phyloP scores from a whole-genome alignment of 2,329 filamentous ascomycete species.

The Fusarium sulawesiense region DNA sequence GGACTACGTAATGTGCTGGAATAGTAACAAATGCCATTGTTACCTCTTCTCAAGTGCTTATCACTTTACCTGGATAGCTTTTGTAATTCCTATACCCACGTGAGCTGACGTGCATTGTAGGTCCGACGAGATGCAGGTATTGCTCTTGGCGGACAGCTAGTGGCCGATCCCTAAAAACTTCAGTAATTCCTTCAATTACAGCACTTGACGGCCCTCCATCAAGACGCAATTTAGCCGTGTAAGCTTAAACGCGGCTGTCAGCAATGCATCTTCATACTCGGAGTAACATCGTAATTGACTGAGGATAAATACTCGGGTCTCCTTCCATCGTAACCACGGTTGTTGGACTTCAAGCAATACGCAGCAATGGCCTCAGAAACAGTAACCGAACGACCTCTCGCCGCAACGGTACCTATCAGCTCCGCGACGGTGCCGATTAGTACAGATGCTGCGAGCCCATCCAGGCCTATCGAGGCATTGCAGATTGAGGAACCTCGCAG shows the following conservation, averaged over 20 bases:
- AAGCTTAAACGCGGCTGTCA: conserved; percentile 10
- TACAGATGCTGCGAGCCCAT: background rate
- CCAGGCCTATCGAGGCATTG: background rate
- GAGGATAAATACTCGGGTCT: accelerated
- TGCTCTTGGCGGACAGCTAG: background rate
- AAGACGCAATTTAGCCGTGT: conserved; percentile 17
- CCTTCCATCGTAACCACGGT: accelerated
- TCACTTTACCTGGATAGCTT: accelerated
- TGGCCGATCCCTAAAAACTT: background rate
- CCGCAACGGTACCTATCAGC: accelerated
- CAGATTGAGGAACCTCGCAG: conserved; percentile 19
- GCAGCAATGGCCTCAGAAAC: conserved; percentile 19
- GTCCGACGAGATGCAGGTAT: background rate
- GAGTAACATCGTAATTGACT: accelerated
- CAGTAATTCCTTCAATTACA: conserved; percentile 11
- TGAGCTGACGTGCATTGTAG: background rate
- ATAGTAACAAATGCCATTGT: too few relatives aligned
- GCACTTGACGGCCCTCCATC: background rate
- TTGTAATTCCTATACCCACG: accelerated
- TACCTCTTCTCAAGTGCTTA: too few relatives aligned
- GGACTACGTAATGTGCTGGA: background rate
- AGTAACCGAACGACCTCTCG: background rate
- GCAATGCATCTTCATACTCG: background rate
- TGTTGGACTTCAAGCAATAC: accelerated
- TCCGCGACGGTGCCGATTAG: background rate